Conservation (phyloP, 2,329 filamentous ascomycete genomes). For the Curvularia sp. region DNA sequence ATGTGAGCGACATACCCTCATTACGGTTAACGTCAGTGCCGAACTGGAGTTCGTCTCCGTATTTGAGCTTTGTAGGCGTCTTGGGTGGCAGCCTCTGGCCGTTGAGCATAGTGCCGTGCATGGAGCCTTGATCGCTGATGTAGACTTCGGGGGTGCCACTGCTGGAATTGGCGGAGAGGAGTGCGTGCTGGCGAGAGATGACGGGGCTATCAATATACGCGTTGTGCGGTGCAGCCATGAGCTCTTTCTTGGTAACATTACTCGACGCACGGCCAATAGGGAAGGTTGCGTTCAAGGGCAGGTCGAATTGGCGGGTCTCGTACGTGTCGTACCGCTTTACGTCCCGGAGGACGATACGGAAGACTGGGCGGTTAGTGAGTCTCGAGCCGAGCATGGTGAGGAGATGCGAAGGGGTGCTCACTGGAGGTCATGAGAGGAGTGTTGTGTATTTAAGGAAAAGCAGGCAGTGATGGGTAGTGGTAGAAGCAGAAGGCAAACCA, state of each 20-base stretch:
- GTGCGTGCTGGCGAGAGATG: slow-evolving; percentile 73
- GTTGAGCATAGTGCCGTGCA: slow-evolving; percentile 68
- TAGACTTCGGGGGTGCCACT: slow-evolving; percentile 47
- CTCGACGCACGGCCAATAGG: slow-evolving; percentile 55
- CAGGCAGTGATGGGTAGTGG: not conserved
- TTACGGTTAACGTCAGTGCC: slow-evolving; percentile 47
- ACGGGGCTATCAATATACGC: slow-evolving; percentile 74
- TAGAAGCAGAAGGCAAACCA: not conserved
- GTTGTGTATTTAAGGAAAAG: not conserved
- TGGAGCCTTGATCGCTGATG: slow-evolving; percentile 64
- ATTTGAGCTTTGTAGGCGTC: slow-evolving; percentile 31
- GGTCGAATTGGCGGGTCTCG: slow-evolving; percentile 40
- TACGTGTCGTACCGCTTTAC: slow-evolving; percentile 52
- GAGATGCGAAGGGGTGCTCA: slow-evolving; percentile 13
- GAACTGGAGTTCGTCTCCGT: slow-evolving; percentile 48
- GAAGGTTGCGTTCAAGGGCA: slow-evolving; percentile 36
- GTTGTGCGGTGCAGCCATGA: slow-evolving; percentile 59
- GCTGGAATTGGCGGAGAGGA: slow-evolving; percentile 42
- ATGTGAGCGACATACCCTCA: slow-evolving; percentile 33
- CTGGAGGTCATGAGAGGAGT: slow-evolving; percentile 21
- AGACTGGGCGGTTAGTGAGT: slow-evolving; percentile 26
- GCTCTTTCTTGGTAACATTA: slow-evolving; percentile 50
- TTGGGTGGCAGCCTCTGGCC: slow-evolving; percentile 40
- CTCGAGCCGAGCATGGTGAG: slow-evolving; percentile 2
- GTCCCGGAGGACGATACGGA: slow-evolving; percentile 43